Conservation (phyloP, 176 grass and related monocot species). For the Eragrostis curvula region DNA sequence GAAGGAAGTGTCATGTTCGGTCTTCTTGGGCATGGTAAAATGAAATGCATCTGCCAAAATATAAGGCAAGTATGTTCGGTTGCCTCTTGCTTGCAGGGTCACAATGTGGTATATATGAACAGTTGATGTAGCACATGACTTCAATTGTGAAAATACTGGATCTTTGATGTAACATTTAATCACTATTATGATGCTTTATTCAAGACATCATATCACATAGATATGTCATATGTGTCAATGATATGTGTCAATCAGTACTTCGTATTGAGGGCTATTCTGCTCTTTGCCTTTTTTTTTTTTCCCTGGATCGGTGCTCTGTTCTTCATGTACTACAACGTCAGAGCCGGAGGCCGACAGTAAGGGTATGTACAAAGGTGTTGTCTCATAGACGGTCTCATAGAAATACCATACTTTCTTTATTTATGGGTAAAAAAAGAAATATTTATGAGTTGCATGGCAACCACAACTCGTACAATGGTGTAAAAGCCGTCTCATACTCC, state of each 20-base stretch:
- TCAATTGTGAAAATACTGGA: conserved; percentile 17
- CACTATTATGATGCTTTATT: not conserved
- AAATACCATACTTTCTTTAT: too few relatives aligned
- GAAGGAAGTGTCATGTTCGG: conserved; percentile 43
- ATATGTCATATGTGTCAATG: not conserved
- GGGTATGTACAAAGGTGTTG: too few relatives aligned
- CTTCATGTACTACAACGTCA: conserved; percentile 67
- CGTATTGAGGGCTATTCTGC: not conserved
- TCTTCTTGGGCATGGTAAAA: conserved; percentile 46
- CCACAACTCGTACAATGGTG: too few relatives aligned
- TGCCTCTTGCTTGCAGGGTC: conserved; percentile 25
- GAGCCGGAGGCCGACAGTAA: conserved; percentile 88
- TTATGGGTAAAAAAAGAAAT: too few relatives aligned
- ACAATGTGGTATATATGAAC: not conserved
- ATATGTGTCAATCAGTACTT: not conserved
- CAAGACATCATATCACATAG: not conserved
- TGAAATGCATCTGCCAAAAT: conserved; percentile 37
- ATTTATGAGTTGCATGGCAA: too few relatives aligned
- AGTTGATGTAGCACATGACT: not conserved
- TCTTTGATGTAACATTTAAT: not conserved
- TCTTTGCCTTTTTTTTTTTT: conserved; percentile 19
- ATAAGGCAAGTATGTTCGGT: conserved; percentile 15
- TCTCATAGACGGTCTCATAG: too few relatives aligned
- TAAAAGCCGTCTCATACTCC: too few relatives aligned
- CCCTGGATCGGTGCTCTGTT: conserved; percentile 6